A percentile compares a stretch with the other conserved stretches of the same genome.
These are phyloP conservation scores for Fusarium armeniacum DNA, from an alignment of 2,329 filamentous ascomycete genomes.

Conservation along the genomic window DNA sequence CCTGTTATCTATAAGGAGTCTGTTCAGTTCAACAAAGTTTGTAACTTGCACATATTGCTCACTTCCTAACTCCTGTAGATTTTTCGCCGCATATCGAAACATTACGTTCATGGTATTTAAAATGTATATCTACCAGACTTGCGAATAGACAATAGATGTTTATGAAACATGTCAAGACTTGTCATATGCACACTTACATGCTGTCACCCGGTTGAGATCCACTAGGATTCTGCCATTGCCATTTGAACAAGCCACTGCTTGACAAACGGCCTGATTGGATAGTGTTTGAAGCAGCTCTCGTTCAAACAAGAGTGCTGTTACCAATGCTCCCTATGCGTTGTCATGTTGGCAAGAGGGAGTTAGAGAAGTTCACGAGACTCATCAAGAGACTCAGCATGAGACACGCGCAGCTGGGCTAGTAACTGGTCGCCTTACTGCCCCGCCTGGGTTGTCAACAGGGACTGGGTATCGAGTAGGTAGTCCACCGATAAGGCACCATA, in stretches of 20 bases:
- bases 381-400: neutral
- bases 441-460: neutral
- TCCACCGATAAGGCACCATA: neutral
- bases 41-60: neutral
- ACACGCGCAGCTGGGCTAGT: neutral
- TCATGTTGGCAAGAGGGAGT: neutral
- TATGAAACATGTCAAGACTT: neutral
- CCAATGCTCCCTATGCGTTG: neutral
- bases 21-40: neutral
- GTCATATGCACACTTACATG: neutral
- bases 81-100: neutral
- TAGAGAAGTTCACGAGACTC: no score
- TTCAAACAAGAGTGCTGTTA: neutral
- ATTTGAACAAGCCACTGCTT: neutral
- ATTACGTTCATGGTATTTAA: neutral
- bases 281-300: neutral
- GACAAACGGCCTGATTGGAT: neutral
- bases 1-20: neutral
- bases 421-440: neutral
- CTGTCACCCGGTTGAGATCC: neutral
- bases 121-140: neutral
- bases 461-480: neutral
- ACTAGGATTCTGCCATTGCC: neutral
- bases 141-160: neutral
- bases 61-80: neutral